Conservation (phyloP, 108 stramenopile genomes). For the Aurantiochytrium sp. region DNA sequence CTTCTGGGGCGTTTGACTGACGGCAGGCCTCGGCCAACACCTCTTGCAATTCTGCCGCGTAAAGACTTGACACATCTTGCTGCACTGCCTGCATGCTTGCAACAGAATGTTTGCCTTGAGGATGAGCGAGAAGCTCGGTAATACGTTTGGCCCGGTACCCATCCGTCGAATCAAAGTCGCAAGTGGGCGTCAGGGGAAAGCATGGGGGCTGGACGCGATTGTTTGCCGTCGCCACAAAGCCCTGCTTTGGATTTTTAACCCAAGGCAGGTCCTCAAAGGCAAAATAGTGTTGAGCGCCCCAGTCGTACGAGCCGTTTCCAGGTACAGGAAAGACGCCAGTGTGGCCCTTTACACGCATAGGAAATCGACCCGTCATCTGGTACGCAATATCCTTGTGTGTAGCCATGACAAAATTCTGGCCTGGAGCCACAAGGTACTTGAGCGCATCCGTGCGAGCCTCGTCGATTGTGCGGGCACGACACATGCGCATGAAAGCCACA, state of each 20-base stretch:
- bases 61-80: background rate
- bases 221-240: slow-evolving; percentile 20
- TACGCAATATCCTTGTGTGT: background rate
- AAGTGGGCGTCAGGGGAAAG: background rate
- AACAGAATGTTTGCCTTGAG: background rate
- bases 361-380: slow-evolving; percentile 16
- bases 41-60: background rate
- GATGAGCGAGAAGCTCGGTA: background rate
- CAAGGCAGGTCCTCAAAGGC: slow-evolving; percentile 16
- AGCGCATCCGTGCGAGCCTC: background rate
- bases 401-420: slow-evolving; percentile 20
- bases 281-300: background rate
- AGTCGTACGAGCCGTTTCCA: slow-evolving; percentile 11
- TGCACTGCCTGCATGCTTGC: background rate
- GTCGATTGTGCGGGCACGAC: background rate
- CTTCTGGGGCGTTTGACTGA: background rate
- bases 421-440: background rate
- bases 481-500: background rate
- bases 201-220: background rate
- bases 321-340: slow-evolving; percentile 3
- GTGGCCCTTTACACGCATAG: background rate
- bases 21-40: background rate
- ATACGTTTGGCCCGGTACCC: slow-evolving; percentile 23
- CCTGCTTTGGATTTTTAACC: slow-evolving; percentile 6
- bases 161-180: background rate